Evolutionary conservation across 179 eudicot species (phyloP), one percentile per base, ranked within the genome.

Genomic region (Pouteria campechiana): DNA sequence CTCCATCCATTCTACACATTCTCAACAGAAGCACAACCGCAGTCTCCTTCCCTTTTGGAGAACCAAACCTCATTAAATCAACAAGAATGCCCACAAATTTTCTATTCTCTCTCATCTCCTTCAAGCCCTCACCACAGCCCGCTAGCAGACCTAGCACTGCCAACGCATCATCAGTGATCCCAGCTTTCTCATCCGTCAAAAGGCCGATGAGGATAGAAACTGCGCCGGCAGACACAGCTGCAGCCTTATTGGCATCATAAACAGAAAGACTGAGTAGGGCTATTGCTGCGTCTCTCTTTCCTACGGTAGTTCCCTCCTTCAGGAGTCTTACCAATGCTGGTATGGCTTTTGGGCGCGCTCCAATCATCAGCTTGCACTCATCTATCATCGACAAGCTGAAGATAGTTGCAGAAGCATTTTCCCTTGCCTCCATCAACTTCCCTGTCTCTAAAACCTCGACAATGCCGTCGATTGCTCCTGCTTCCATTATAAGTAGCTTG

Each of bases 131-230:
- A 6, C 57, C 39, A 43, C 76, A 72, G 14, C 72, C 79, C 64
- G 57, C 37, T 19, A 79, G 66, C 28, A 68, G 52, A 15, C 60
- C 64, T 38, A 75, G 68, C 53, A 79, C 65, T 10, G 73, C 58
- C 54, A 72, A 49, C 9, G 87, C 74, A 44, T 75, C 79, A 36
- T 79, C 79, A 1, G 79, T 75, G 6, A 72, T 75, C 17, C 82
- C 82, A 15, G 87, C 82, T 48, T 63, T 75, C 12, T 60, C 76
- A 37, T 75, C 76, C 44, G 48, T 59, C 64, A 78, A 55, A n/a
- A 63, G 35, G 32, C 53, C 67, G 41, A 75, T 60, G 32, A 79
- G 65, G 64, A 69, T 54, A 6, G 87, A 76, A 45, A 75, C 64
- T 28, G 74, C 70, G 42, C 74, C 79, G 1, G 65, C 32, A 32